A percentile compares a stretch with the other conserved stretches of the same genome.
phyloP scores from a whole-genome alignment of 129 eudicot genomes.

The Arctium minus region DNA sequence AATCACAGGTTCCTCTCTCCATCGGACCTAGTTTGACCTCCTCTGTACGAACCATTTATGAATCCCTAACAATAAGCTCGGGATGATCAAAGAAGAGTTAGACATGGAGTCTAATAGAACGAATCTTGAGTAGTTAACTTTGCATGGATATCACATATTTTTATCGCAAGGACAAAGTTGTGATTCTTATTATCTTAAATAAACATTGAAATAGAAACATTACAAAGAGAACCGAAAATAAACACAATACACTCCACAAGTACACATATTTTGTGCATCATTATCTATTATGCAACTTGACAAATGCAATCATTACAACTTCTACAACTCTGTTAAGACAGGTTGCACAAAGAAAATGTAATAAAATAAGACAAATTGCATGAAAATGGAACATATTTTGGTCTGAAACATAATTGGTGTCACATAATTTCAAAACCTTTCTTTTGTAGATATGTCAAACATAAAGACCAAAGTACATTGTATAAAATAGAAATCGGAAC shows the following conservation, averaged over 20 bases:
- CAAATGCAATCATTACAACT: neutral
- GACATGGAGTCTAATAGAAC: neutral
- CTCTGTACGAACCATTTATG: too few species aligned
- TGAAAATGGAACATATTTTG: neutral
- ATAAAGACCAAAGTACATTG: neutral
- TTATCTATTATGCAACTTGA: neutral
- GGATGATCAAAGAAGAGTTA: neutral
- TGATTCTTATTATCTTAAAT: neutral
- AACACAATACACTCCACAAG: neutral
- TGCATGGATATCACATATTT: neutral
- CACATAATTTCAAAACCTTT: neutral
- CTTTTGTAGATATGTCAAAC: neutral
- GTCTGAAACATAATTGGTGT: neutral
- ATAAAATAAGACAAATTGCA: neutral
- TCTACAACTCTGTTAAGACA: neutral
- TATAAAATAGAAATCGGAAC: too few species aligned
- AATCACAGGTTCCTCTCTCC: too few species aligned
- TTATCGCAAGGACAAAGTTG: neutral
- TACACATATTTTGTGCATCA: neutral
- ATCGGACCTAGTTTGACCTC: too few species aligned
- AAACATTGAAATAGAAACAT: neutral
- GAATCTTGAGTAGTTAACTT: neutral
- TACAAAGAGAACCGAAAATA: neutral
- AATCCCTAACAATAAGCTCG: neutral
- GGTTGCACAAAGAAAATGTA: neutral